Percentiles rank a stretch among this genome's conserved stretches.
Evolutionary conservation across 768 basidiomycete species (phyloP).

Genomic region (Guyanaporus albipodus): DNA sequence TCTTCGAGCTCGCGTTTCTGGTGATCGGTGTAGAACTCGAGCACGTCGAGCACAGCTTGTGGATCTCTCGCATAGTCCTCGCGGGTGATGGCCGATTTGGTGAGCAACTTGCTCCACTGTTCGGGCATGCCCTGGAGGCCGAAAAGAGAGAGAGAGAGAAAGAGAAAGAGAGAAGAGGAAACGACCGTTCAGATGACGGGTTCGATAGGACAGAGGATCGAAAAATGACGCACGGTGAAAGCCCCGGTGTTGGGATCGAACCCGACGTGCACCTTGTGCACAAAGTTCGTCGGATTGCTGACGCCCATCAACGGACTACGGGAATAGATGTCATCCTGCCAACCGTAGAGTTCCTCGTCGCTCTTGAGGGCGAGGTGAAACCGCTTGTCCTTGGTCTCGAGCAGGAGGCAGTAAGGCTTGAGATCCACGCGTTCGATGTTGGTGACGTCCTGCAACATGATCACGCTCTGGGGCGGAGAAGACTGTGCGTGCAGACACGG

Average conservation of each 20-base stretch:
- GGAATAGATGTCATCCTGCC: constrained; percentile 96
- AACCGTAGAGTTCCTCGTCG: constrained; percentile 96
- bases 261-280: constrained; percentile 97
- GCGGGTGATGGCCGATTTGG: constrained; percentile 94
- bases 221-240: constrained; percentile 80
- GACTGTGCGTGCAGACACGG: constrained; percentile 38
- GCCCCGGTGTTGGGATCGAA: constrained; percentile 92
- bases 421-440: constrained; percentile 90
- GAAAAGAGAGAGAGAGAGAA: too few relatives aligned
- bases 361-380: constrained; percentile 81
- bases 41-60: constrained; percentile 93
- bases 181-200: not conserved
- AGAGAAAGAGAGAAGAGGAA: too few relatives aligned
- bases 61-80: constrained; percentile 98
- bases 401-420: constrained; percentile 88
- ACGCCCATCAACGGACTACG: constrained; percentile 92
- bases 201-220: not conserved
- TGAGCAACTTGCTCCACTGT: constrained; percentile 96
- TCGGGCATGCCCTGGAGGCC: constrained; percentile 95
- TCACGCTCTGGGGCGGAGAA: constrained; percentile 53
- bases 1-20: constrained; percentile 92
- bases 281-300: constrained; percentile 93
- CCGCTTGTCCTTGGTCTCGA: constrained; percentile 83
- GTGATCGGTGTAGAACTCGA: constrained; percentile 98
- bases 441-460: constrained; percentile 71